Base-by-base conservation (phyloP, 345 rosid genomes). In the Cardamine chenopodiifolia region DNA sequence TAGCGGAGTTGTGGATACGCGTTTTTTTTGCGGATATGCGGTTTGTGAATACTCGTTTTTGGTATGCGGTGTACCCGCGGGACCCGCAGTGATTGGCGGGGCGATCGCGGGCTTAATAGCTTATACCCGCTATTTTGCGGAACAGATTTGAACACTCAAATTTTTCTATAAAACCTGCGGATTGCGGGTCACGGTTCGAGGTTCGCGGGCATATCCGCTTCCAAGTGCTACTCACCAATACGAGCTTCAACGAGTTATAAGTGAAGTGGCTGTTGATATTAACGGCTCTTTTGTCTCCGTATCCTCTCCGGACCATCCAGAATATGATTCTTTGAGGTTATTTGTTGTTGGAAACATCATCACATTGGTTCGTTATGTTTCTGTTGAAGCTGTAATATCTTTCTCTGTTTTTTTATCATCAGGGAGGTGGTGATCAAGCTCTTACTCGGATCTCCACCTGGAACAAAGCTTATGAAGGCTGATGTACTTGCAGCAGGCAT, bases 341-440 rank as follows among this genome's bases (percentile, higher is more conserved):
- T 32, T 26, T 66, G 31, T 49, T 62, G 53, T 23, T 62, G 64
- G 28, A 73, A 66, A 31, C 35, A 56, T 20, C 4, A 23, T 40
- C 19, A 35, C 28, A 52, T 39, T 59, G 10, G 19, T 62, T 56
- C 55, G 17, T 58, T 32, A 17, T 76, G 6, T 53, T 26, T 26
- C 28, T 26, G 28, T 3, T 26, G 28, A 26, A 42, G 37, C 42
- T 72, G 9, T 58, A 74, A 65, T 47, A 5, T 31, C 34, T 31
- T 14, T 54, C n/a, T 18, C 17, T 56, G 52, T 3, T 39, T 56
- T 56, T 8, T 17, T 23, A 14, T 22, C 55, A 74, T 78, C 84
- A 93, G 97, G 92, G 68, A 48, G 56, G 86, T 88, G 56, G 92
- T 93, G 66, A 88, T 88, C 32, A 62, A 81, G 19, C 94, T 89